Conservation (phyloP, 345 rosid genomes). For the Gossypium arboreum region DNA sequence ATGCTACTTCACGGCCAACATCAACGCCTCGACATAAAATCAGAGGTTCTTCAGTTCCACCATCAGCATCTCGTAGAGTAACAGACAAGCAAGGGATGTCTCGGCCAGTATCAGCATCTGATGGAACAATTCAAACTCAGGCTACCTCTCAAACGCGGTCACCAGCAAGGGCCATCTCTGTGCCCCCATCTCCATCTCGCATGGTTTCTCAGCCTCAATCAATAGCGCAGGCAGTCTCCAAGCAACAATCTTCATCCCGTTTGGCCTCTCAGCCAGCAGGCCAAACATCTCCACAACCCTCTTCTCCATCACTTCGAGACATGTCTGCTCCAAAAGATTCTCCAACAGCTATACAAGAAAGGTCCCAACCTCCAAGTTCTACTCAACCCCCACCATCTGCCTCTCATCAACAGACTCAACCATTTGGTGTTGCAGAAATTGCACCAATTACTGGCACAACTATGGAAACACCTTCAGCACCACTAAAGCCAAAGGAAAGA, state of each 20-base stretch:
- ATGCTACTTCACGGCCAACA: constrained; percentile 16
- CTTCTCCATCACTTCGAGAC: constrained; percentile 28
- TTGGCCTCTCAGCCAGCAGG: neutral
- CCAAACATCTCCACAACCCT: constrained; percentile 18
- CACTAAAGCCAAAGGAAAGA: constrained; percentile 15
- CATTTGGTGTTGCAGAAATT: constrained; percentile 9
- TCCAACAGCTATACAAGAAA: neutral
- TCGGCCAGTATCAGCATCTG: constrained; percentile 10
- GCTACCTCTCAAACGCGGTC: constrained; percentile 20
- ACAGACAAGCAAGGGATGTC: constrained; percentile 2
- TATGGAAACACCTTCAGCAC: constrained; percentile 17
- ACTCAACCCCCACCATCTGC: neutral
- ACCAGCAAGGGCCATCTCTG: constrained; percentile 20
- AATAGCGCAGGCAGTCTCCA: constrained; percentile 19
- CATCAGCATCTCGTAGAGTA: constrained; percentile 13
- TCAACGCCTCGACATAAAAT: constrained; percentile 18
- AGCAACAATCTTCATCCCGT: constrained; percentile 23
- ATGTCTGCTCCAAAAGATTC: neutral
- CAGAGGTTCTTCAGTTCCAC: constrained; percentile 10
- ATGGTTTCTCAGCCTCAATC: constrained; percentile 27
- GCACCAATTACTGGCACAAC: constrained; percentile 13
- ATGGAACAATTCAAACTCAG: constrained; percentile 9
- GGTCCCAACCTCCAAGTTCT: constrained; percentile 2
- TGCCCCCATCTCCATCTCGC: constrained; percentile 32
- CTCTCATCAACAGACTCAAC: constrained; percentile 10